Evolutionary conservation across 2,329 filamentous ascomycete species (phyloP).

Genomic region (Penicillium sp.): DNA sequence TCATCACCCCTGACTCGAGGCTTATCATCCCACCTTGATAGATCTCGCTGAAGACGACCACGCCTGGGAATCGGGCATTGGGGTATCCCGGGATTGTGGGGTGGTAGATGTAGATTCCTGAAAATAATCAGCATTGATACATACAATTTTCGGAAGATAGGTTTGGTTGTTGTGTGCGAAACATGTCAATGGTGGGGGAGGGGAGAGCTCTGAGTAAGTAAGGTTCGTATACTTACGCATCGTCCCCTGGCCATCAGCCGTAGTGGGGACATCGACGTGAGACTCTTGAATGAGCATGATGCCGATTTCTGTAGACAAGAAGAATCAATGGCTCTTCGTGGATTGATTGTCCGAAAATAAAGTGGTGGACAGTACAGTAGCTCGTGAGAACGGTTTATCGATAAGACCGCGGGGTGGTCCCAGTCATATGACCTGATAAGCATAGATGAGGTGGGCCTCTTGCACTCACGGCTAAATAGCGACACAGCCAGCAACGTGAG

Average conservation of each 20-base stretch:
- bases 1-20: too few relatives aligned
- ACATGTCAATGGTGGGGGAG: background rate
- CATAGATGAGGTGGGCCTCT: background rate
- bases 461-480: background rate
- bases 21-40: slow-evolving; percentile 74
- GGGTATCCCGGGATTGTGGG: slow-evolving; percentile 84
- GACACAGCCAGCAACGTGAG: background rate
- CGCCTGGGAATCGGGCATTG: slow-evolving; percentile 85
- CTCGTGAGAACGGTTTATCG: slow-evolving; percentile 21
- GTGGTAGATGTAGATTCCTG: slow-evolving; percentile 89
- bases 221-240: slow-evolving; percentile 42
- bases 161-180: too few relatives aligned
- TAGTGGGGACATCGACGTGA: slow-evolving; percentile 46
- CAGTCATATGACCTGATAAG: slow-evolving; percentile 31
- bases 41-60: slow-evolving; percentile 90
- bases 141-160: background rate
- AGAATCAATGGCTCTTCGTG: background rate
- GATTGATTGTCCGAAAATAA: background rate
- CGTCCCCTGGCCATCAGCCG: slow-evolving; percentile 44
- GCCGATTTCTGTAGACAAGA: background rate
- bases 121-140: slow-evolving; percentile 10
- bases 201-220: background rate
- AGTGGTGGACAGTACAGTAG: slow-evolving; percentile 8
- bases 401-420: slow-evolving; percentile 30
- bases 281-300: slow-evolving; percentile 47